These are phyloP conservation scores for Elaeis guineensis DNA, from an alignment of 176 grass and related monocot genomes.

Conservation along the genomic window DNA sequence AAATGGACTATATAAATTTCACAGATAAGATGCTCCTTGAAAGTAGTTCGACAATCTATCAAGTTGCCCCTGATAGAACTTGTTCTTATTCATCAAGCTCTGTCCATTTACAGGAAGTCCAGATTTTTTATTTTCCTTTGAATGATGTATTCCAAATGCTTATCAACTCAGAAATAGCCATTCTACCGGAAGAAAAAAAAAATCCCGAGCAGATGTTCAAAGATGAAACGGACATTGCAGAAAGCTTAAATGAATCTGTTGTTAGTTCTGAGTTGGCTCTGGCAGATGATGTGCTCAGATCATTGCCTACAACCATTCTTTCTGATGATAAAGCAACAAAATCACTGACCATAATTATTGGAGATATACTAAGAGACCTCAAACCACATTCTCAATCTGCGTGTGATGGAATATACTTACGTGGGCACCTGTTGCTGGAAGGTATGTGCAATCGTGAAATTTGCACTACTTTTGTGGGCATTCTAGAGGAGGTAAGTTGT, in stretches of 20 bases:
- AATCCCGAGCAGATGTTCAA: constrained; percentile 46
- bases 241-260: constrained; percentile 54
- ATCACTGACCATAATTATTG: constrained; percentile 19
- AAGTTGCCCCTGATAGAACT: constrained; percentile 49
- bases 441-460: constrained; percentile 52
- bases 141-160: constrained; percentile 45
- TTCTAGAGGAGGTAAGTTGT: constrained; percentile 48
- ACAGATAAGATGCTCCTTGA: constrained; percentile 53
- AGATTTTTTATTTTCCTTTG: constrained; percentile 54
- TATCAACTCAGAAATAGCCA: constrained; percentile 37
- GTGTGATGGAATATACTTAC: constrained; percentile 80
- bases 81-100: constrained; percentile 57
- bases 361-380: constrained; percentile 45
- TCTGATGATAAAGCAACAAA: constrained; percentile 50
- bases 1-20: constrained; percentile 67
- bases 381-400: constrained; percentile 55
- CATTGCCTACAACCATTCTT: constrained; percentile 72
- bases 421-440: constrained; percentile 78
- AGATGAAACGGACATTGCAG: constrained; percentile 37
- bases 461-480: constrained; percentile 46
- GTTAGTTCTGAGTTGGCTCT: constrained; percentile 71
- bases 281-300: constrained; percentile 73
- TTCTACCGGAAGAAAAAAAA: too few relatives aligned
- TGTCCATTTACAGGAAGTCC: constrained; percentile 53
- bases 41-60: constrained; percentile 51